These are phyloP conservation scores for Hortiboletus flavorubellus DNA, from an alignment of 768 basidiomycete genomes.

Conservation along the genomic window DNA sequence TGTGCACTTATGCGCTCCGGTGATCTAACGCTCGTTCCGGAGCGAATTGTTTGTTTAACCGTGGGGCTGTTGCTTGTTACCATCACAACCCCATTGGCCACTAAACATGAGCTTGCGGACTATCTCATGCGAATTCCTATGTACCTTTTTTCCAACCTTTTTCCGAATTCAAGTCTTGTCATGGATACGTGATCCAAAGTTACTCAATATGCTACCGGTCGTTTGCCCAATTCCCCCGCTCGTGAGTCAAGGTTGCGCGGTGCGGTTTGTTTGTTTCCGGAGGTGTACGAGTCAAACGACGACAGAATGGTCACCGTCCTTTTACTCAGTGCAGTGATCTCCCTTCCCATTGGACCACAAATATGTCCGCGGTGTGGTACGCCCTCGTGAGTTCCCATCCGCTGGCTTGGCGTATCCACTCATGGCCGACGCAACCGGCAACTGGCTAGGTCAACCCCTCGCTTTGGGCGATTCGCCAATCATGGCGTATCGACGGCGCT, in stretches of 20 bases:
- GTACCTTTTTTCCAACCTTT: slow-evolving; percentile 17
- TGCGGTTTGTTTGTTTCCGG: slow-evolving; percentile 13
- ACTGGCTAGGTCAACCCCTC: slow-evolving; percentile 4
- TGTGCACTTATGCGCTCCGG: slow-evolving; percentile 24
- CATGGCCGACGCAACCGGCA: neutral
- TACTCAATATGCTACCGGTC: neutral
- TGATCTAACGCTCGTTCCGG: slow-evolving; percentile 17
- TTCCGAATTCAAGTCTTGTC: slow-evolving; percentile 11
- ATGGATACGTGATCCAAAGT: slow-evolving; percentile 11
- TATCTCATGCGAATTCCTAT: slow-evolving; percentile 27
- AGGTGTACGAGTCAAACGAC: slow-evolving; percentile 11
- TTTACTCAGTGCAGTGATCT: neutral
- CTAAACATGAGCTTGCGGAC: slow-evolving; percentile 23
- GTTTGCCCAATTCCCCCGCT: slow-evolving; percentile 1
- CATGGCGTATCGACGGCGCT: neutral
- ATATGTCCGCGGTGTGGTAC: neutral
- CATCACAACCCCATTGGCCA: slow-evolving; percentile 6
- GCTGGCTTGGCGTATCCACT: neutral
- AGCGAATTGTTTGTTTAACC: slow-evolving; percentile 20
- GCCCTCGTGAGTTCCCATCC: neutral
- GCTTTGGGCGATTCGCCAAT: neutral
- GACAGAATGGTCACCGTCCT: neutral
- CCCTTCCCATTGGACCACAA: neutral
- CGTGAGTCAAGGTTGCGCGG: slow-evolving; percentile 12
- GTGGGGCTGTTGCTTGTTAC: slow-evolving; percentile 16